A percentile compares a stretch with the other conserved stretches of the same genome.
Evolutionary conservation across 345 rosid genomes (phyloP).

Genomic region (Erysimum cheiranthoides): DNA sequence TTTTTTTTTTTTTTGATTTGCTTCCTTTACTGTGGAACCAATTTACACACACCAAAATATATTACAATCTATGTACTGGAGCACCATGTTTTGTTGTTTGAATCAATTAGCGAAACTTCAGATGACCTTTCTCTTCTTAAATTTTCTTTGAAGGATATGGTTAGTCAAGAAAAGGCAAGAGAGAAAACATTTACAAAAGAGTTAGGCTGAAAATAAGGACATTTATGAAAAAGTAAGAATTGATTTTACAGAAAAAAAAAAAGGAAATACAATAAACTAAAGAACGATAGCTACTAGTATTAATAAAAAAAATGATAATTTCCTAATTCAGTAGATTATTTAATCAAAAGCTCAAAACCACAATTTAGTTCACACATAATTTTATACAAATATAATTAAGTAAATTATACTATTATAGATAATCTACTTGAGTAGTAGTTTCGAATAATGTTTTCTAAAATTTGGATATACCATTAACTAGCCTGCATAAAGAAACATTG

Average conservation of each 20-base stretch:
- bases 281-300: background rate
- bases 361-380: background rate
- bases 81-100: background rate
- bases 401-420: background rate
- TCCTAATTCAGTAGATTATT: background rate
- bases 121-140: background rate
- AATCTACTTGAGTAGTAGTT: background rate
- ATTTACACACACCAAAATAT: background rate
- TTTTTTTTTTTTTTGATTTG: background rate
- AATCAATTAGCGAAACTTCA: background rate
- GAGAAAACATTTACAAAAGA: constrained; percentile 9
- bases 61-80: too few species aligned
- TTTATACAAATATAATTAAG: background rate
- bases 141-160: constrained; percentile 2
- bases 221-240: constrained; percentile 16
- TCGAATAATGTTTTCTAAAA: background rate
- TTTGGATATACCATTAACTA: background rate
- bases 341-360: background rate
- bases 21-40: background rate
- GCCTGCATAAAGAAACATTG: background rate
- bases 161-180: constrained; percentile 6
- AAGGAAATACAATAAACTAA: background rate
- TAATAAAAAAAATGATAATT: background rate
- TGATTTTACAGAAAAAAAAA: constrained; percentile 8
- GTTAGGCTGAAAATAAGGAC: constrained; percentile 33